Percentiles rank a stretch among this genome's conserved stretches.
phyloP scores from a whole-genome alignment of 495 filamentous ascomycete species.

The Endocarpon pusillum region DNA sequence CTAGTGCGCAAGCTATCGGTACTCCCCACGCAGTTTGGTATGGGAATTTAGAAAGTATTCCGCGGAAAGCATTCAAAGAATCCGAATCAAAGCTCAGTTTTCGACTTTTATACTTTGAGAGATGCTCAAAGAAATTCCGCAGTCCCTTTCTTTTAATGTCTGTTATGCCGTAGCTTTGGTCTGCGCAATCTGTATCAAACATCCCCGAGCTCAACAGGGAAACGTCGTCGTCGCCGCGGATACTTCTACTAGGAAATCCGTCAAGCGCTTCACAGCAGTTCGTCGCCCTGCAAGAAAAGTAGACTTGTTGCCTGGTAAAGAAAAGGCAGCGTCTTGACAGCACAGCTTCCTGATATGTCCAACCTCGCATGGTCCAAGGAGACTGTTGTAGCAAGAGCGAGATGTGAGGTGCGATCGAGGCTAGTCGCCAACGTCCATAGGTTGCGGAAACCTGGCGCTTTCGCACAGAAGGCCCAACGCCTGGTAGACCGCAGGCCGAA shows the following conservation, averaged over 20 bases:
- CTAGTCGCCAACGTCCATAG: constrained; percentile 7
- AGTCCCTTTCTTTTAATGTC: background rate
- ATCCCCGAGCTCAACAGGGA: background rate
- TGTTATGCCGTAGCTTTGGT: background rate
- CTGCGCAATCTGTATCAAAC: background rate
- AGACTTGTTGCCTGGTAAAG: constrained; percentile 16
- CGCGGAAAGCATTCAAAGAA: constrained; percentile 1
- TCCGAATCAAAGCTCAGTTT: background rate
- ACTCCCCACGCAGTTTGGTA: background rate
- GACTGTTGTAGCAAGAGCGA: constrained; percentile 6
- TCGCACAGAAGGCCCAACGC: constrained; percentile 6
- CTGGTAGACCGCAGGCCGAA: constrained; percentile 14
- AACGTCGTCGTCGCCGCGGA: background rate
- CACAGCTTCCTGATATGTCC: constrained; percentile 23
- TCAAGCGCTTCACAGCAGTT: constrained; percentile 10
- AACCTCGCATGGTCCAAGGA: constrained; percentile 15
- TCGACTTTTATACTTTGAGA: background rate
- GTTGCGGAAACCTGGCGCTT: constrained; percentile 2
- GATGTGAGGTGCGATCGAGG: constrained; percentile 3
- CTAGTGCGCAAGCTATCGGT: background rate
- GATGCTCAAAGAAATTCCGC: background rate
- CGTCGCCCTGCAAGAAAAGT: constrained; percentile 18
- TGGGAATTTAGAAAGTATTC: background rate
- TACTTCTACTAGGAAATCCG: background rate
- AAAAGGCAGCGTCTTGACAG: constrained; percentile 13